Base-by-base conservation (phyloP, 164 flowering plant species). In the Berberis vulgaris region DNA sequence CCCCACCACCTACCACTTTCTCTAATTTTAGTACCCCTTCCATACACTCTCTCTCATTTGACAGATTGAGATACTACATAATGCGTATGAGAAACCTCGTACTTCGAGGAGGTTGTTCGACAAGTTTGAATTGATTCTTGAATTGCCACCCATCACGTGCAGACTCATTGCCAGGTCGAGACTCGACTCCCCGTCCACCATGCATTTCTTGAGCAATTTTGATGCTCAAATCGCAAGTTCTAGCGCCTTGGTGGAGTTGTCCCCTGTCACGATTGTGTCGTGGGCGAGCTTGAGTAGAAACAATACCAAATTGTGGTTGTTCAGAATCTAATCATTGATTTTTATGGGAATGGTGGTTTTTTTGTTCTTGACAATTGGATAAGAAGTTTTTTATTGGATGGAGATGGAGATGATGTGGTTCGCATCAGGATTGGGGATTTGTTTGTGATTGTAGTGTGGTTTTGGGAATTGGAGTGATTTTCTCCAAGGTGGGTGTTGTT, bases 301-400 rank as follows among this genome's bases (percentile, higher is more conserved):
- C 11, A 97, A 97, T 0, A 96, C 99, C 52, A 91, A 96, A 86
- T 94, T 97, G 7, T 97, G 97, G 69, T 94, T 94, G 77, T 91
- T 97, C 10, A 95, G 83, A 1, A 93, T 78, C 6, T 93, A 61
- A 43, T 90, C 96, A 39, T 85, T 73, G 11, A 78, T 7, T 11
- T 61, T 42, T 1, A 74, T 5, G 5, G 7, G 77, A 11, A 63
- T 6, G 72, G 74, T 2, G 77, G 12, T 4, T 6, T 73, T 43
- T 69, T 83, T 84, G 78, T 78, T 78, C 6, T 79, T 79, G 6
- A 88, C 84, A 43, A 74, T 90, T 59, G 83, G 74, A 40, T 89
- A 40, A 40, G 60, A 84, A 39, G 98, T 83, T 2, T 86, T 71
- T 42, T 79, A 0, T 86, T 84, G 6, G 98, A 83, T 0, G 94